Base-by-base conservation (phyloP, 2,329 filamentous ascomycete species). In the Dactylella cylindrospora region DNA sequence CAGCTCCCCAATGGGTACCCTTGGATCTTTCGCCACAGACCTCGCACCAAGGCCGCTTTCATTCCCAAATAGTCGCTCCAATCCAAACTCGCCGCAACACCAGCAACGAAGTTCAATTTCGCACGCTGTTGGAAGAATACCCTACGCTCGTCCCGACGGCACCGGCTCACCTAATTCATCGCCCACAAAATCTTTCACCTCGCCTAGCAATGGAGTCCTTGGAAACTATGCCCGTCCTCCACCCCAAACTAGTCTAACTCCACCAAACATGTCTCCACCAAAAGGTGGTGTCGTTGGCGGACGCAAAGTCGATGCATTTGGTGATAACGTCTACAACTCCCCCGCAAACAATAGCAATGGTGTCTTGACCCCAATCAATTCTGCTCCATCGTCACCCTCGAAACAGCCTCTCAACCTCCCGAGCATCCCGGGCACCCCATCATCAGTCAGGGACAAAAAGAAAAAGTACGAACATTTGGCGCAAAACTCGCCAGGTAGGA, bases 401-500 rank as follows among this genome's bases (percentile, higher is more conserved):
- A 61, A 61, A 13, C 43, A 50, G 33, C n/a, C 6, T 4, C 28
- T 12, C 2, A 28, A 28, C 13, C 17, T 29, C 8, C 23, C 35
- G 7, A 23, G 31, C 2, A 22, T 31, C 15, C 35, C 41, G 12
- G 47, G 22, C 12, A 10, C 46, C 1, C 22, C 28, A 2, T 33
- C 8, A 20, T 32, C 33, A 10, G 47, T 52, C 0, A 28, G 36
- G 13, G 52, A 57, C 19, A 61, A 53, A 43, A 61, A 49, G 43
- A 53, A 47, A 10, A 61, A 61, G 20, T 61, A 61, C 32, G 55
- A 61, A 13, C 39, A 38, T 19, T 31, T 61, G 12, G n/a, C 55
- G 22, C 55, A 61, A 26, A 20, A 39, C 6, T 61, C 55, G 7
- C 55, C 55, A 1, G 55, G 55, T 13, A 46, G 55, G 26, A 53